Evolutionary conservation across 2,329 filamentous ascomycete genomes (phyloP).

Genomic region (Hymenoscyphus scutula): DNA sequence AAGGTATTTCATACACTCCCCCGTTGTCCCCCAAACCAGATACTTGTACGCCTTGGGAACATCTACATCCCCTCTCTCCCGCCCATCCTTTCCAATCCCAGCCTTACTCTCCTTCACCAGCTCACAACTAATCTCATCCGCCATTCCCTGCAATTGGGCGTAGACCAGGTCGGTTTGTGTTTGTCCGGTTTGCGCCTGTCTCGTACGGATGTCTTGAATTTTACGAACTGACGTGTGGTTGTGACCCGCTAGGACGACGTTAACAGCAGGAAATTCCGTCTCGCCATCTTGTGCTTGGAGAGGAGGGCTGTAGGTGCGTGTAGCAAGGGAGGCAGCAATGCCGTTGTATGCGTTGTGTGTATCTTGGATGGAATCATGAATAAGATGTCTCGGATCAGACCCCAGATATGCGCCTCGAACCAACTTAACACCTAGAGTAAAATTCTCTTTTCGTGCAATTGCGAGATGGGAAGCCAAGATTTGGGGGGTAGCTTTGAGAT

Average conservation of each 20-base stretch:
- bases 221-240: conserved; percentile 69
- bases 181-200: conserved; percentile 37
- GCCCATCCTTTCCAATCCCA: conserved; percentile 27
- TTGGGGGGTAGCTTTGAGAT: conserved; percentile 61
- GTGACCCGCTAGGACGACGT: conserved; percentile 77
- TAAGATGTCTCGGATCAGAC: conserved; percentile 66
- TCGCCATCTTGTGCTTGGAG: conserved; percentile 45
- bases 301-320: conserved; percentile 56
- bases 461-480: conserved; percentile 60
- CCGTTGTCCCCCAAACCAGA: conserved; percentile 66
- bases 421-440: conserved; percentile 70
- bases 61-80: conserved; percentile 42
- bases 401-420: conserved; percentile 74
- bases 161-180: conserved; percentile 52
- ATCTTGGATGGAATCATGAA: conserved; percentile 69
- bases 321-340: conserved; percentile 65
- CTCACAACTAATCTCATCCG: conserved; percentile 80
- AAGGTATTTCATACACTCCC: conserved; percentile 78
- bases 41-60: conserved; percentile 62
- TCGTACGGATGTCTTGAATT: conserved; percentile 51
- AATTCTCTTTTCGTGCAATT: conserved; percentile 55
- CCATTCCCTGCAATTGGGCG: conserved; percentile 92
- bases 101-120: conserved; percentile 36
- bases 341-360: conserved; percentile 73
- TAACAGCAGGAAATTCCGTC: conserved; percentile 53